These are phyloP conservation scores for Phytophthora litchii DNA, from an alignment of 352 stramenopile species.

Conservation along the genomic window DNA sequence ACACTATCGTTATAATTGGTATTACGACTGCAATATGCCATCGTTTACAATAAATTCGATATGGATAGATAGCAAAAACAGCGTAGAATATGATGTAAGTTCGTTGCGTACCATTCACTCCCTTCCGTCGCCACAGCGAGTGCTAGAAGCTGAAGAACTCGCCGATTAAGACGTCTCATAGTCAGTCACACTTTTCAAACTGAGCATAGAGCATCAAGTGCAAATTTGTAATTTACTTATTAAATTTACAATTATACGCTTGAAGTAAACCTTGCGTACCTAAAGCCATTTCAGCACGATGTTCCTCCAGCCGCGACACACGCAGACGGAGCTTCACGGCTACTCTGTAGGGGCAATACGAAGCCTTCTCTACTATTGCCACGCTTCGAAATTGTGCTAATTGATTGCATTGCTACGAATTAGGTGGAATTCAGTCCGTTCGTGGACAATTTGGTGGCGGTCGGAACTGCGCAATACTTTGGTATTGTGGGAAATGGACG, in stretches of 20 bases:
- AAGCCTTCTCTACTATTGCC: not conserved
- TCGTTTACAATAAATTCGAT: not conserved
- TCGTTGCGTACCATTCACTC: conserved; percentile 17
- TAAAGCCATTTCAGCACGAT: too few relatives aligned
- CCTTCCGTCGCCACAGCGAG: conserved; percentile 4
- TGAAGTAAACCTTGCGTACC: conserved; percentile 31
- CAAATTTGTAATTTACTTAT: conserved; percentile 3
- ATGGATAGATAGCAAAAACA: conserved; percentile 6
- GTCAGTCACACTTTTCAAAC: conserved; percentile 10
- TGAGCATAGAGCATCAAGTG: conserved; percentile 12
- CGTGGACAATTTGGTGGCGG: conserved; percentile 82
- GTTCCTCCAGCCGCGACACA: conserved; percentile 73
- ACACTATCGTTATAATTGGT: conserved; percentile 5
- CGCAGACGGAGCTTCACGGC: conserved; percentile 68
- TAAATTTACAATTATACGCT: conserved; percentile 18
- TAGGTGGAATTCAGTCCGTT: conserved; percentile 94
- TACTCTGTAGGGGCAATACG: conserved; percentile 49
- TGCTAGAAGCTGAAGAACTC: conserved; percentile 11
- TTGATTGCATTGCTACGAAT: not conserved
- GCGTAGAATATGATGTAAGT: not conserved
- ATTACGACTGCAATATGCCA: not conserved
- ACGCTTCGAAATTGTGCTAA: not conserved
- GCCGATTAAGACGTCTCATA: conserved; percentile 23
- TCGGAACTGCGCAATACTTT: conserved; percentile 92
- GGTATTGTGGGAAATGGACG: conserved; percentile 92